phyloP scores from a whole-genome alignment of 495 filamentous ascomycete genomes.

The Penicillium soppii region DNA sequence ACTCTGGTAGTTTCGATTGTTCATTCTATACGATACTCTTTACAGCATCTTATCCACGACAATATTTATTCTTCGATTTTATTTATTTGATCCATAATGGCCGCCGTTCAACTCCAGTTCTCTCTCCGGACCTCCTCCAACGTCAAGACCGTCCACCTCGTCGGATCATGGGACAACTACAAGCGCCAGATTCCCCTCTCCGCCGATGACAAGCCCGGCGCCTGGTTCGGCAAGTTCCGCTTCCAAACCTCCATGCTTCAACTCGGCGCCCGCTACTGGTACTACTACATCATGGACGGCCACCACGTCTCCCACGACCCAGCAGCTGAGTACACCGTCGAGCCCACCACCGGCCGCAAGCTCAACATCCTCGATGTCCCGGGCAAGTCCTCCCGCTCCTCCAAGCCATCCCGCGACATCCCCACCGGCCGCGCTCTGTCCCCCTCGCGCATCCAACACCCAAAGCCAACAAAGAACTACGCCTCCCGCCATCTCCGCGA shows the following conservation, averaged over 20 bases:
- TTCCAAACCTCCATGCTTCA: conserved; percentile 84
- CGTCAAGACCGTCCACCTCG: conserved; percentile 96
- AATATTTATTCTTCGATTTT: conserved; percentile 22
- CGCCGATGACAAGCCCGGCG: conserved; percentile 81
- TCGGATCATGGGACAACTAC: conserved; percentile 99
- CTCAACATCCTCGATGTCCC: conserved; percentile 78
- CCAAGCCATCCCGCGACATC: conserved; percentile 52
- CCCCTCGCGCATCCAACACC: conserved; percentile 83
- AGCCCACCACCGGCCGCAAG: conserved; percentile 95
- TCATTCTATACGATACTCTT: conserved; percentile 17
- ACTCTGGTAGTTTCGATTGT: conserved; percentile 25
- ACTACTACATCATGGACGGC: conserved; percentile 99
- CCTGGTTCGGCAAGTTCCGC: conserved; percentile 93
- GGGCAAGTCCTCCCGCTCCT: conserved; percentile 28
- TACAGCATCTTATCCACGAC: conserved; percentile 16
- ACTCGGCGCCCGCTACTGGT: conserved; percentile 93
- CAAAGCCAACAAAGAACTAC: conserved; percentile 84
- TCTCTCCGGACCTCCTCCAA: conserved; percentile 91
- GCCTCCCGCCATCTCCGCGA: conserved; percentile 82
- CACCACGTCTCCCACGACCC: conserved; percentile 99
- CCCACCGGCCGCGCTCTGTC: conserved; percentile 85
- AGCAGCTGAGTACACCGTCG: conserved; percentile 80
- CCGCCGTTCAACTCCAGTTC: conserved; percentile 82
- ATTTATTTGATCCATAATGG: conserved; percentile 60
- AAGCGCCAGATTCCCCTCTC: conserved; percentile 86